Conservation (phyloP, 2,329 filamentous ascomycete species). For the Colletotrichum cordylinicola region DNA sequence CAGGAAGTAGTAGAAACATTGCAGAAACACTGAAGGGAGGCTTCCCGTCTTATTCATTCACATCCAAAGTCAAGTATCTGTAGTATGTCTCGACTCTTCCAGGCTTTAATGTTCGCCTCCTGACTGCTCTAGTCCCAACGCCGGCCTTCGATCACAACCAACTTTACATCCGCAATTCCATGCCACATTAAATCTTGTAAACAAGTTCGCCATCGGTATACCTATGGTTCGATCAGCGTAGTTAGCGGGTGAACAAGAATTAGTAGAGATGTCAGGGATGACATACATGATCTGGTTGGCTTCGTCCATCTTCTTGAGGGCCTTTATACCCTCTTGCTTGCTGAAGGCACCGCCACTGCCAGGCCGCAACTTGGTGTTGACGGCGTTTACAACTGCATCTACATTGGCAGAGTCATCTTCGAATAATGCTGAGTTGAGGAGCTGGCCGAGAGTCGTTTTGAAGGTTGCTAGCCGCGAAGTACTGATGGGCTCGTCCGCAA, state of each 20-base stretch:
- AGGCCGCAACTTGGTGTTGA: conserved; percentile 73
- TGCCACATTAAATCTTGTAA: conserved; percentile 65
- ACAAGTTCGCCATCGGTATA: conserved; percentile 68
- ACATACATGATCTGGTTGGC: conserved; percentile 92
- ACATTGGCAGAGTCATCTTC: conserved; percentile 83
- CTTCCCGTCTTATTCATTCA: neutral
- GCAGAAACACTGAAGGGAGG: neutral
- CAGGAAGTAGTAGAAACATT: neutral
- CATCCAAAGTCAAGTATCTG: neutral
- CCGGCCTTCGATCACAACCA: neutral
- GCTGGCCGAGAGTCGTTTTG: conserved; percentile 79
- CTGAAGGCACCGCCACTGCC: conserved; percentile 66
- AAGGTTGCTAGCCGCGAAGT: conserved; percentile 74
- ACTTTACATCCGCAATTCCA: neutral
- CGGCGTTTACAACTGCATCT: conserved; percentile 74
- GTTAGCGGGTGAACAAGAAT: neutral
- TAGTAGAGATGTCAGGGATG: neutral
- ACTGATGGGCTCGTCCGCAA: conserved; percentile 58
- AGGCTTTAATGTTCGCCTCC: neutral
- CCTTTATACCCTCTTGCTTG: conserved; percentile 75
- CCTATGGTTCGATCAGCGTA: conserved; percentile 39
- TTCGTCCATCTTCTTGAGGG: conserved; percentile 80
- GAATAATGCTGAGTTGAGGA: conserved; percentile 85
- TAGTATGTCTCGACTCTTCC: neutral
- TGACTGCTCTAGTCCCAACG: neutral